A percentile compares a stretch with the other conserved stretches of the same genome.
Evolutionary conservation across 2,329 filamentous ascomycete species (phyloP).

Genomic region (Ampelomyces quisqualis): DNA sequence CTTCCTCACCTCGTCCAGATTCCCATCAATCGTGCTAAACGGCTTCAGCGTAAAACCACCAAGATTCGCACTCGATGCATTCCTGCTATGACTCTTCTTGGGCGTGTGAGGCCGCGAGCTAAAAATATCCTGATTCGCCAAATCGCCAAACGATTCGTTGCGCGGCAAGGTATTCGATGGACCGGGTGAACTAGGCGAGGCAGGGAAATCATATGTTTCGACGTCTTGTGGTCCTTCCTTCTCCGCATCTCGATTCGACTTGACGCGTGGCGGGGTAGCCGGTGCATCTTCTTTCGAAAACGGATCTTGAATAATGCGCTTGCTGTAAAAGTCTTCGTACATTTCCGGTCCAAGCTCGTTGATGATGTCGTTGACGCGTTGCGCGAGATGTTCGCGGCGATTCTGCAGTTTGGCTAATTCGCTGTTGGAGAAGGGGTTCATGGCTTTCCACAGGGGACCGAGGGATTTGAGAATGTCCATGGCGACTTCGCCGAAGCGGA

Average conservation of each 20-base stretch:
- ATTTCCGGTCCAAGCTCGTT: conserved; percentile 94
- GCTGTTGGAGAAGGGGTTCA: conserved; percentile 82
- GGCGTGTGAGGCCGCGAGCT: conserved; percentile 83
- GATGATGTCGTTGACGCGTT: conserved; percentile 85
- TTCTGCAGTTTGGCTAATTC: conserved; percentile 76
- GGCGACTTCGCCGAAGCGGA: conserved; percentile 94
- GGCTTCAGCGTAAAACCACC: conserved; percentile 66
- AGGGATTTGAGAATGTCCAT: conserved; percentile 99
- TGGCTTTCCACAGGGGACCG: conserved; percentile 78
- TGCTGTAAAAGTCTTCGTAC: conserved; percentile 75
- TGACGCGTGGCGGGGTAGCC: conserved; percentile 21
- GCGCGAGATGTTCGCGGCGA: conserved; percentile 70
- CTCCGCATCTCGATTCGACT: conserved; percentile 19
- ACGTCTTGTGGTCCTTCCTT: conserved; percentile 16
- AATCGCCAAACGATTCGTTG: conserved; percentile 92
- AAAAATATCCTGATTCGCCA: conserved; percentile 85
- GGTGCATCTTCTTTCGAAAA: conserved; percentile 27
- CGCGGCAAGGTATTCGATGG: conserved; percentile 56
- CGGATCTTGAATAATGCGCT: conserved; percentile 44
- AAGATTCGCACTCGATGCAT: conserved; percentile 54
- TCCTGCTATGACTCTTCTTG: conserved; percentile 69
- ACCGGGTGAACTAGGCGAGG: conserved; percentile 25
- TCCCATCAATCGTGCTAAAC: conserved; percentile 67
- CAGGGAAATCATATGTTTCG: conserved; percentile 32
- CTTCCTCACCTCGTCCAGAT: conserved; percentile 78